These are phyloP conservation scores for Moniliophthora roreri DNA, from an alignment of 1,284 basidiomycete species.

Conservation along the genomic window DNA sequence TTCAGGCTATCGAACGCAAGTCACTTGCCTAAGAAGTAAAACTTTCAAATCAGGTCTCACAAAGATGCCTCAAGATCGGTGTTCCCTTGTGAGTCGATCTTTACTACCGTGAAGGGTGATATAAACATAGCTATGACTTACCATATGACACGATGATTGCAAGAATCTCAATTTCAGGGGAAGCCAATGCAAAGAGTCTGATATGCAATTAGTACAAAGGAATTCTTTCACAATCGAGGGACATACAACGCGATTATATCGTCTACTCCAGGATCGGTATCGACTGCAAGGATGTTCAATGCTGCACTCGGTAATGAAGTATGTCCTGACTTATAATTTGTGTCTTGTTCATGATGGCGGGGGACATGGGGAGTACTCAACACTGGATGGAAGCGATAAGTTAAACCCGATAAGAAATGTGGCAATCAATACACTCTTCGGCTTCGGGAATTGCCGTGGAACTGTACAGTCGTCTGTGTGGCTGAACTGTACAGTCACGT, in stretches of 20 bases:
- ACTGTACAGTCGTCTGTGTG: background rate
- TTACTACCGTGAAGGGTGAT: background rate
- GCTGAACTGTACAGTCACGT: no score
- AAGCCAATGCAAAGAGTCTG: constrained; percentile 70
- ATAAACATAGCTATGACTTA: constrained; percentile 29
- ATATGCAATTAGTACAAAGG: constrained; percentile 12
- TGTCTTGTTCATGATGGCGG: background rate
- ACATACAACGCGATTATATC: constrained; percentile 78
- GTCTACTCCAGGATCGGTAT: constrained; percentile 90
- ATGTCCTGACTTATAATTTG: constrained; percentile 6
- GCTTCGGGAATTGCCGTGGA: background rate
- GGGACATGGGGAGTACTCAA: background rate
- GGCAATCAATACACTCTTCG: no score
- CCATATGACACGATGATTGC: constrained; percentile 81
- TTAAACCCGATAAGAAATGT: no score
- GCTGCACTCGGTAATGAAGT: background rate
- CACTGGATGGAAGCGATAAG: background rate
- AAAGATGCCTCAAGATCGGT: constrained; percentile 62
- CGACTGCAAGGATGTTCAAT: constrained; percentile 43
- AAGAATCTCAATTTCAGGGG: constrained; percentile 76
- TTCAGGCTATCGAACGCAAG: constrained; percentile 55
- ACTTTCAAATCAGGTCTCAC: constrained; percentile 36
- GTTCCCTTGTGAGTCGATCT: constrained; percentile 50
- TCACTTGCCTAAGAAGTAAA: background rate
- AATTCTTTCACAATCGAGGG: constrained; percentile 19